Evolutionary conservation across 768 basidiomycete species (phyloP).

Genomic region (Hygrocybe coccinea): DNA sequence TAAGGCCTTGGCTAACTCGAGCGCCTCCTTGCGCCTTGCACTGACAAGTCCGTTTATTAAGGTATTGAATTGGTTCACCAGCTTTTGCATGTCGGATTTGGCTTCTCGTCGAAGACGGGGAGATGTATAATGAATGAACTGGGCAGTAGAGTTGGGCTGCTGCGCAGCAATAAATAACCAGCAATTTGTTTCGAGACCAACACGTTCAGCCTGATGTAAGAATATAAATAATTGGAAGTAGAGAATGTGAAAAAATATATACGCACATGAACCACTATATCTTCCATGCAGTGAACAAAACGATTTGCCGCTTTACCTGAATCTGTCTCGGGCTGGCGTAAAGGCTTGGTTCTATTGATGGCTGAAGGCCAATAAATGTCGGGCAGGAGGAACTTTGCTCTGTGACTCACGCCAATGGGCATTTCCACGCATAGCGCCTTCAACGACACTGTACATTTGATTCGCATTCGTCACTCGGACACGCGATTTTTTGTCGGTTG

Average conservation of each 20-base stretch:
- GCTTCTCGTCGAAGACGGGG: conserved; percentile 1
- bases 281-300: not conserved
- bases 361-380: not conserved
- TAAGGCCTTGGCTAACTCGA: not conserved
- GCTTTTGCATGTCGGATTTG: not conserved
- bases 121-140: conserved; percentile 1
- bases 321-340: not conserved
- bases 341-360: not conserved
- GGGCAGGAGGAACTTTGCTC: not conserved
- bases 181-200: not conserved
- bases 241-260: not conserved
- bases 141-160: not conserved
- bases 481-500: not conserved
- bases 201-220: not conserved
- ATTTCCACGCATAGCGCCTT: conserved; percentile 5
- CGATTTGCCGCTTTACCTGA: not conserved
- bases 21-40: not conserved
- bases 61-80: not conserved
- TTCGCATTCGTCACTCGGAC: not conserved
- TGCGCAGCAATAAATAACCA: conserved; percentile 2
- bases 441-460: not conserved
- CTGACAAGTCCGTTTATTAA: not conserved
- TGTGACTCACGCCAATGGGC: not conserved
- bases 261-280: not conserved
- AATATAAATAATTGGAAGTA: not conserved